Base-by-base conservation (phyloP, 805 yeast species). In the Kodamaea kakaduensis region DNA sequence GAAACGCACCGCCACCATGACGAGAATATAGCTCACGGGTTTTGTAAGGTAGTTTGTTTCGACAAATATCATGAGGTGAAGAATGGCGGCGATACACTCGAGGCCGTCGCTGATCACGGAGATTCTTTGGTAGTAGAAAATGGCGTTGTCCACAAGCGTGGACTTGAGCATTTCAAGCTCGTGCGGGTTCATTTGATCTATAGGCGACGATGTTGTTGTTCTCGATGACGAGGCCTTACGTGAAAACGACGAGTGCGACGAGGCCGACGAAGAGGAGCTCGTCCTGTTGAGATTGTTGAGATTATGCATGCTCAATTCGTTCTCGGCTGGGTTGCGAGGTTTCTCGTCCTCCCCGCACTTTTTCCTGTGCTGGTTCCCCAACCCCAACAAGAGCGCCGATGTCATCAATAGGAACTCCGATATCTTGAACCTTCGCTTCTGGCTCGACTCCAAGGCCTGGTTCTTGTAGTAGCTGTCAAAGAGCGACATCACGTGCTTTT, bases 391-490 rank as follows among this genome's bases (percentile, higher is more conserved):
- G 20, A 64, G 32, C 0, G 52, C 50, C 17, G 57, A 31, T 14
- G 56, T 52, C 67, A 65, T 64, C 7, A 56, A 44, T 39, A 65
- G 46, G 21, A 58, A 46, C 33, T 65, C 68, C 7, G 67, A 55
- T 14, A 43, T 46, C 34, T 50, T 52, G 34, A 61, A 53, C 14
- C 28, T 36, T 26, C 44, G 44, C 16, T 42, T 34, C 27, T 36
- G 36, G 17, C 36, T 30, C 0, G 42, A 36, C 17, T 39, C 35
- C n/a, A 29, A 20, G 6, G 10, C 15, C 16, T 32, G 24, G 24
- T 45, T 47, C 4, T 42, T 25, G 37, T 51, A 63, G 44, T 58
- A 61, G 3, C 23, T 38, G 10, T 44, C 42, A 34, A 64, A 59
- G 13, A 63, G 45, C 7, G 34, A 27, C 24, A 38, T 41, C 2